Base-by-base conservation (phyloP, 2,329 filamentous ascomycete genomes). In the Fusarium bactridioides region DNA sequence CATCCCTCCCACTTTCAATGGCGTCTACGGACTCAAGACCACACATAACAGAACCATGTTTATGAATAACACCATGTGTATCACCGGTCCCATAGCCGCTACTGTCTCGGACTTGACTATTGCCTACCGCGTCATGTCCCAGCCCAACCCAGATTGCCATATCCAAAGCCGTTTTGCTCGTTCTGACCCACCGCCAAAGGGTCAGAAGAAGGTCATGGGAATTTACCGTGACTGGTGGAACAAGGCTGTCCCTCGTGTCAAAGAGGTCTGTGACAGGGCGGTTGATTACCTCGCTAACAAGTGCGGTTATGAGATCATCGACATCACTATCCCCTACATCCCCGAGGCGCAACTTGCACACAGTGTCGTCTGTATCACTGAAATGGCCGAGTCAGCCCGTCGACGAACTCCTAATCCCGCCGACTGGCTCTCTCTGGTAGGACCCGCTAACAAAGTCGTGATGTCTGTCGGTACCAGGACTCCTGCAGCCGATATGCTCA, bases 11-110 rank as follows among this genome's bases (percentile, higher is more conserved):
- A 86, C 87, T 37, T 95, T 93, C 83, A 96, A 93, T 79, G 93
- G 94, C 54, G 82, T 94, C 27, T 97, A 92, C 81, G 94, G 94
- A 5, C 86, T 97, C 65, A 97, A 97, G 81, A 86, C 93, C 2
- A 91, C 89, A 1, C 92, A 96, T 78, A 88, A 91, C 77, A 91
- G 94, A 41, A 87, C 93, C 10, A 87, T 88, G 47, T 85, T 82
- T 64, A 85, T 86, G 80, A 84, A 84, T 75, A 86, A 84, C 60
- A 86, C 85, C 61, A 85, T 89, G 77, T 86, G 85, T 62, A 91
- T 96, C 21, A 84, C 89, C 11, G 93, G 94, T 0, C 94, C 95
- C 12, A 88, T 97, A 76, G 92, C 93, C 21, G 87, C 89, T 53
- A 95, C 88, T 61, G 93, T 93, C 70, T 85, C 90, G 40, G 95